A percentile compares a stretch with the other conserved stretches of the same genome.
Evolutionary conservation across 352 stramenopile genomes (phyloP).

Genomic region (Aphanomyces invadans): DNA sequence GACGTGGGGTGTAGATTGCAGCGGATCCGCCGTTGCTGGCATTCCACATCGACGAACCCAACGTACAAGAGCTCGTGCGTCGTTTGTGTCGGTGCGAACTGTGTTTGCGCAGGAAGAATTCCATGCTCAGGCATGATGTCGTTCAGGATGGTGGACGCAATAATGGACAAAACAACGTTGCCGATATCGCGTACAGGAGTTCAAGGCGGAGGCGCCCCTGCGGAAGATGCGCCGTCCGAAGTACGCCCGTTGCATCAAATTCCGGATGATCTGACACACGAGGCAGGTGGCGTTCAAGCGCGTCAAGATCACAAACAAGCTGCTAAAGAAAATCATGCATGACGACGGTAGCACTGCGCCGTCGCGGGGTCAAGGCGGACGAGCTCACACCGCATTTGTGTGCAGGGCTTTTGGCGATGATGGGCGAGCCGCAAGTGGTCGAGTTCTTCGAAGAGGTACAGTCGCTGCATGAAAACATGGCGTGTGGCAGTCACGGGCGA

Average conservation of each 20-base stretch:
- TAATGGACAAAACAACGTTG: background rate
- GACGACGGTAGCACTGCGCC: conserved; percentile 9
- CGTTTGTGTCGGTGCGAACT: background rate
- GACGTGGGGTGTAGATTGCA: conserved; percentile 9
- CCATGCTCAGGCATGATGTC: background rate
- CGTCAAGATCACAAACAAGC: conserved; percentile 19
- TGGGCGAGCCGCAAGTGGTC: conserved; percentile 14
- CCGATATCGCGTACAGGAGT: background rate
- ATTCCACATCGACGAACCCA: conserved; percentile 11
- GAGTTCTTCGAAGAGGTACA: conserved; percentile 26
- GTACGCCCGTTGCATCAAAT: background rate
- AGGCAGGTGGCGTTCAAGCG: conserved; percentile 19
- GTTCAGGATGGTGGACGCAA: background rate
- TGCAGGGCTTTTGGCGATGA: conserved; percentile 3
- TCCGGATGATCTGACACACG: background rate
- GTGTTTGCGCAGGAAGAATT: background rate
- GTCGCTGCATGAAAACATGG: too few species aligned
- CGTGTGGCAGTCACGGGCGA: too few species aligned
- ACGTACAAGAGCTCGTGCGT: conserved; percentile 4
- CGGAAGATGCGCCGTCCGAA: background rate
- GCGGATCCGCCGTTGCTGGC: conserved; percentile 6
- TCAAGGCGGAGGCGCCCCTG: background rate
- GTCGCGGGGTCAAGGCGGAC: background rate
- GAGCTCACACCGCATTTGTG: background rate
- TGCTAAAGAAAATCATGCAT: conserved; percentile 18